These are phyloP conservation scores for Fusarium sp. DNA, from an alignment of 2,329 filamentous ascomycete species.

Conservation along the genomic window DNA sequence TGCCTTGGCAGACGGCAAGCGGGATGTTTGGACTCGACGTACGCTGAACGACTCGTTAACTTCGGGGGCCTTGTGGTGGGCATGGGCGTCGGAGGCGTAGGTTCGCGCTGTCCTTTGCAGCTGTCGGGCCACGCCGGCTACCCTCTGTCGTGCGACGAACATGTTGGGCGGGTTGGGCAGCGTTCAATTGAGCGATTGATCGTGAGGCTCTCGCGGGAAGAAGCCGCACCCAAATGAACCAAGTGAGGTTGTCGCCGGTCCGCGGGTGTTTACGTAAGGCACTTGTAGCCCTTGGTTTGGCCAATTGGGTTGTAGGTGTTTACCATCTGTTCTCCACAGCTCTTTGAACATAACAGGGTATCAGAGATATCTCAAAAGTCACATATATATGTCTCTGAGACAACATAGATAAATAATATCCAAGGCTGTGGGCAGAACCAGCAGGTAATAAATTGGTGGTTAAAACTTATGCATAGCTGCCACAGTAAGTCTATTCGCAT, in stretches of 20 bases:
- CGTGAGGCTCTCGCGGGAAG: constrained; percentile 45
- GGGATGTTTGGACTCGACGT: constrained; percentile 56
- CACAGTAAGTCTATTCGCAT: too few relatives aligned
- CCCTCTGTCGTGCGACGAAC: constrained; percentile 62
- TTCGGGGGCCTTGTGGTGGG: constrained; percentile 61
- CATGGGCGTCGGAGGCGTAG: constrained; percentile 68
- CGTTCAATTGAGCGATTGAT: constrained; percentile 53
- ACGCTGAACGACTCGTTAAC: constrained; percentile 70
- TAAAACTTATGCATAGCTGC: too few relatives aligned
- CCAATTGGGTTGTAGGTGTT: constrained; percentile 45
- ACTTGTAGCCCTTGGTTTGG: neutral
- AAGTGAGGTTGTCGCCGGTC: constrained; percentile 50
- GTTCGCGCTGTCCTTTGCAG: constrained; percentile 59
- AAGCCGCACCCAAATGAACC: constrained; percentile 43
- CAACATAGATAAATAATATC: too few relatives aligned
- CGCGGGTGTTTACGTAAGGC: constrained; percentile 51
- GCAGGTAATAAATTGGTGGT: too few relatives aligned
- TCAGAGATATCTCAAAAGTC: neutral
- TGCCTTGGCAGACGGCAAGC: constrained; percentile 9
- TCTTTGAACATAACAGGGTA: neutral
- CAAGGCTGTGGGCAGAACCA: too few relatives aligned
- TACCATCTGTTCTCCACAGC: constrained; percentile 32
- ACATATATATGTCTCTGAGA: neutral
- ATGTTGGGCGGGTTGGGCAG: constrained; percentile 52
- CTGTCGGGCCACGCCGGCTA: constrained; percentile 55